A percentile compares a stretch with the other conserved stretches of the same genome.
Evolutionary conservation across 2,329 filamentous ascomycete genomes (phyloP).

Genomic region (Paecilomyces fulvus): DNA sequence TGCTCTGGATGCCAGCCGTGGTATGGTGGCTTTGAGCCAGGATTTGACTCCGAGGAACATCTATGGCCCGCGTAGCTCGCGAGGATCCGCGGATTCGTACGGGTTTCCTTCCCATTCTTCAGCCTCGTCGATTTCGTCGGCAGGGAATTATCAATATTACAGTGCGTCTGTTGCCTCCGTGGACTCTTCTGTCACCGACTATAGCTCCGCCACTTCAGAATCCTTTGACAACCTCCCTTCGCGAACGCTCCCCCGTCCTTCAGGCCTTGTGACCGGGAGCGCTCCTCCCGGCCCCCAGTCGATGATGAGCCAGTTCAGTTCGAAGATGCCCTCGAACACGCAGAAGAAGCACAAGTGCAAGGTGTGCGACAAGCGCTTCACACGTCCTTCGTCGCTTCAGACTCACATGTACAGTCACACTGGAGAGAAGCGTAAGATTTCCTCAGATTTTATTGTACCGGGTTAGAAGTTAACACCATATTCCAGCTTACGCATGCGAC

Average conservation of each 20-base stretch:
- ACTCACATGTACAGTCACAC: slow-evolving; percentile 99
- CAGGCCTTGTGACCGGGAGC: slow-evolving; percentile 52
- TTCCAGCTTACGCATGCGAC: slow-evolving; percentile 80
- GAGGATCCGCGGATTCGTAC: slow-evolving; percentile 76
- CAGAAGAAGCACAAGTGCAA: slow-evolving; percentile 99
- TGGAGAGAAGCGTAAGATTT: slow-evolving; percentile 88
- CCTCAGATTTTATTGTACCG: background rate
- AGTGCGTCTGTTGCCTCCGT: slow-evolving; percentile 61
- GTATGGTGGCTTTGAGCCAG: slow-evolving; percentile 93
- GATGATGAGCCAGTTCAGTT: slow-evolving; percentile 99
- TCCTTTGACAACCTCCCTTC: slow-evolving; percentile 70
- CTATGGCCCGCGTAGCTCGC: slow-evolving; percentile 61
- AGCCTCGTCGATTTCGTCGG: slow-evolving; percentile 83
- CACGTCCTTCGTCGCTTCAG: slow-evolving; percentile 83
- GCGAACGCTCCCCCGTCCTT: slow-evolving; percentile 73
- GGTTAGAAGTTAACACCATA: slow-evolving; percentile 2
- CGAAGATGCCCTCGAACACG: slow-evolving; percentile 87
- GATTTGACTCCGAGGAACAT: slow-evolving; percentile 82
- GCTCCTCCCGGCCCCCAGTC: slow-evolving; percentile 80
- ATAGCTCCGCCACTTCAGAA: slow-evolving; percentile 81
- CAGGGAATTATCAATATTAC: slow-evolving; percentile 77
- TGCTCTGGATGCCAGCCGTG: slow-evolving; percentile 82
- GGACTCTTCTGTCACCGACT: slow-evolving; percentile 80
- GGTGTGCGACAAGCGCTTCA: slow-evolving; percentile 96
- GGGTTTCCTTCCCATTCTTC: slow-evolving; percentile 89